Base-by-base conservation (phyloP, 2,329 filamentous ascomycete genomes). In the Pseudohalonectria lignicola region DNA sequence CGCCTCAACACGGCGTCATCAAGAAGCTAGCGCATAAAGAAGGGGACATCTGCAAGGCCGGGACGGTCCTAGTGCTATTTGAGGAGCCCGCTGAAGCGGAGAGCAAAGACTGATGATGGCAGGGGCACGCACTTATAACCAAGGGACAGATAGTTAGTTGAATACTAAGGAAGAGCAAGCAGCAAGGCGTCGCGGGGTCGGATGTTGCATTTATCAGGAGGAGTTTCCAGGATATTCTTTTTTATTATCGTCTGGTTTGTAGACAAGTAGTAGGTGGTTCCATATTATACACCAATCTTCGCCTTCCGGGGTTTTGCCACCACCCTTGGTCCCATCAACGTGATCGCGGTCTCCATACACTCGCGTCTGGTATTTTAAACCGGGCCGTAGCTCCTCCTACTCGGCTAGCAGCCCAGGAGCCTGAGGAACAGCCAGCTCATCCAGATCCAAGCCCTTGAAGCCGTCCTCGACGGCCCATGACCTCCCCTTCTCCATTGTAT, bases 381-480 rank as follows among this genome's bases (percentile, higher is more conserved):
- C n/a, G n/a, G n/a, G n/a, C n/a, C n/a, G n/a, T n/a, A n/a, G n/a
- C n/a, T n/a, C n/a, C n/a, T n/a, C n/a, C n/a, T n/a, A n/a, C 17
- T 18, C 13, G 4, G 17, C 34, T 25, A 28, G 15, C 15, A 36
- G 23, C 16, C 21, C 21, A 10, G 29, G 5, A 4, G 17, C 35
- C 16, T 31, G 35, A 11, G 26, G 25, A n/a, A n/a, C n/a, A 19
- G 33, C 39, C 11, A 40, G 16, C 15, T 47, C 52, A 17, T 61
- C 58, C 2, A 67, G 48, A 41, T 90, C 82, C 38, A 94, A 56
- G 0, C 80, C 83, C 45, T 70, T 69, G 51, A 94, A 94, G 0
- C 87, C 88, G 34, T 95, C 88, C 56, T 95, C 87, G 0, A 94
- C 84, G 1, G 71, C 63, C 90, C 90, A 95, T 41, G 76, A 76